These are phyloP conservation scores for Phytophthora crassamura DNA, from an alignment of 352 stramenopile species.

Conservation along the genomic window DNA sequence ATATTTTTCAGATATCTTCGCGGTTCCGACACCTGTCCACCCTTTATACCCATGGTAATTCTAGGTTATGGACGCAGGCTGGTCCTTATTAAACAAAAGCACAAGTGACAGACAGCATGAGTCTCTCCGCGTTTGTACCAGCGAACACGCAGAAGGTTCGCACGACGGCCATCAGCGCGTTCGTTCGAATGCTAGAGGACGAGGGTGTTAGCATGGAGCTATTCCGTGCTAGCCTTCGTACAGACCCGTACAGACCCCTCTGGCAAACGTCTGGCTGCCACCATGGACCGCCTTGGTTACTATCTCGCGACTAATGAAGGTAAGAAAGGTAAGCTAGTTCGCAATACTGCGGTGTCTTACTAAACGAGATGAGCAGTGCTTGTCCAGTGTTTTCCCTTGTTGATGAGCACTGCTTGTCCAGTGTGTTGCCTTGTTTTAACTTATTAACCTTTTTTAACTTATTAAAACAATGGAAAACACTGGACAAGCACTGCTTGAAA, in stretches of 20 bases:
- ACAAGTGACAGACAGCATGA: constrained; percentile 6
- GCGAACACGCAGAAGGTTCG: constrained; percentile 20
- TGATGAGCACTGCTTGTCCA: too few relatives aligned
- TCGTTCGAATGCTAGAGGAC: constrained; percentile 8
- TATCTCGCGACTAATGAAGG: too few relatives aligned
- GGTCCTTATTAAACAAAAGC: constrained; percentile 5
- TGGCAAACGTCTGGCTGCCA: too few relatives aligned
- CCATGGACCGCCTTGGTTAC: too few relatives aligned
- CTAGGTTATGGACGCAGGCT: neutral
- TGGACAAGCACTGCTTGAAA: too few relatives aligned
- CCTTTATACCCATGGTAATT: neutral
- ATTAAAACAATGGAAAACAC: constrained; percentile 15
- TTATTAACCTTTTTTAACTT: constrained; percentile 12
- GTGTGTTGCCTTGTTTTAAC: too few relatives aligned
- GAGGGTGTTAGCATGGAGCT: constrained; percentile 3
- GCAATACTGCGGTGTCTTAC: too few relatives aligned
- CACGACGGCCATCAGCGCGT: constrained; percentile 5
- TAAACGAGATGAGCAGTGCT: constrained; percentile 17
- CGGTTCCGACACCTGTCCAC: constrained; percentile 3
- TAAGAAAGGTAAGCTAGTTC: too few relatives aligned
- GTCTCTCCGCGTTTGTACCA: constrained; percentile 12
- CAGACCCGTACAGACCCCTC: constrained; percentile 3
- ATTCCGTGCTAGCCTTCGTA: constrained; percentile 4
- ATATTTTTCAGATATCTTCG: constrained; percentile 12
- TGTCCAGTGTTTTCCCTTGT: too few relatives aligned